These are phyloP conservation scores for Dendrobium chrysotoxum DNA, from an alignment of 106 monocot species.

Conservation along the genomic window DNA sequence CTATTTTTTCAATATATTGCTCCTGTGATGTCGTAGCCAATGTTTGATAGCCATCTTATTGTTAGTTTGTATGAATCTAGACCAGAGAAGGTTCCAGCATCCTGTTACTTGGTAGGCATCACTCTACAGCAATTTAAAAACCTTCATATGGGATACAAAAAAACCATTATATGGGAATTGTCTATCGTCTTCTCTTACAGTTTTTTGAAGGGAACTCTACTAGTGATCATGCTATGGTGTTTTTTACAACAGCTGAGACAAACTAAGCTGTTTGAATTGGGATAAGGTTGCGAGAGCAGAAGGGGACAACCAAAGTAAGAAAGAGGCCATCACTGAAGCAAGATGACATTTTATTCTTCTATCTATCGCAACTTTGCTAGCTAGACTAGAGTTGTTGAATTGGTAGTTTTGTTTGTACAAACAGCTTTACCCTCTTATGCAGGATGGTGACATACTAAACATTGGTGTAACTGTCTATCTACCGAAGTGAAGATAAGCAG, in stretches of 20 bases:
- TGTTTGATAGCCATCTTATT: constrained; percentile 59
- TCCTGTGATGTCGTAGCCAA: constrained; percentile 47
- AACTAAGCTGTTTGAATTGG: neutral
- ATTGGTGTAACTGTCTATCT: constrained; percentile 94
- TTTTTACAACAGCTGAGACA: neutral
- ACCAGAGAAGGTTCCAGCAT: constrained; percentile 71
- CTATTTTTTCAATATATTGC: too few relatives aligned
- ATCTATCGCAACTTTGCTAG: neutral
- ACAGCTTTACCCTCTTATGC: constrained; percentile 19
- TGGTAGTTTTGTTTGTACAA: neutral
- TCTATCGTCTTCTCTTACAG: neutral
- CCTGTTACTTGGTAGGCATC: constrained; percentile 69
- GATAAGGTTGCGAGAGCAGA: constrained; percentile 11
- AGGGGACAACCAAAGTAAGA: neutral
- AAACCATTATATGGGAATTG: neutral
- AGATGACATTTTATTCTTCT: constrained; percentile 5
- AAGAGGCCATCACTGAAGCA: constrained; percentile 12
- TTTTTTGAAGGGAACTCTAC: neutral
- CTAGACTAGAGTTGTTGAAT: neutral
- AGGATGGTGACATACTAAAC: constrained; percentile 98
- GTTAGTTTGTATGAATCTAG: constrained; percentile 63
- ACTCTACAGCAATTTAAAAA: constrained; percentile 26
- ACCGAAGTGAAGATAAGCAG: too few relatives aligned
- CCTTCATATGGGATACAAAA: too few relatives aligned
- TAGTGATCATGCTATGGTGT: neutral